Conservation (phyloP, 495 filamentous ascomycete species). For the Baudoinia panamericana region DNA sequence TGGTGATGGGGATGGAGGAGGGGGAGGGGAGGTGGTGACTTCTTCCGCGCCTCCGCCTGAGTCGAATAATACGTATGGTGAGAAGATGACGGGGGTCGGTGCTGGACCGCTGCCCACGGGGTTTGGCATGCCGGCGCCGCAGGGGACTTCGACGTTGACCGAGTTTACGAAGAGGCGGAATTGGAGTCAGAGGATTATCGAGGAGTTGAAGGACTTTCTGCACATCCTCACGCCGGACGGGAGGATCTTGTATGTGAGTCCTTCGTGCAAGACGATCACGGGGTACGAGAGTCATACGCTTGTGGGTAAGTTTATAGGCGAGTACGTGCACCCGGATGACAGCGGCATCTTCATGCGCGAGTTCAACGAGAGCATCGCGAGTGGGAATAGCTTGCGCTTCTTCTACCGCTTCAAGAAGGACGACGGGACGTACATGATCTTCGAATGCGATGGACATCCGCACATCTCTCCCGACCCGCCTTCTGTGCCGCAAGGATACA, state of each 20-base stretch:
- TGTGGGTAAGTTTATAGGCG: conserved; percentile 56
- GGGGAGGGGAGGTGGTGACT: conserved; percentile 10
- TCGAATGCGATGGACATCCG: conserved; percentile 84
- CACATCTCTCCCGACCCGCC: conserved; percentile 61
- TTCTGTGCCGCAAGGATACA: conserved; percentile 30
- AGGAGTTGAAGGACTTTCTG: conserved; percentile 80
- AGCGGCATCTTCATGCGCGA: conserved; percentile 71
- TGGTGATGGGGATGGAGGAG: not conserved
- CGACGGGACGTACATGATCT: conserved; percentile 60
- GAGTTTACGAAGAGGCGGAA: conserved; percentile 75
- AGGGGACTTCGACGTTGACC: conserved; percentile 53
- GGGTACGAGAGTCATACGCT: conserved; percentile 61
- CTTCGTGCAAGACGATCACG: conserved; percentile 63
- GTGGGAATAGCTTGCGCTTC: conserved; percentile 62
- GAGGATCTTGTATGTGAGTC: conserved; percentile 70
- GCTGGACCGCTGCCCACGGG: conserved; percentile 45
- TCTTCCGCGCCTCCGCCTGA: conserved; percentile 16
- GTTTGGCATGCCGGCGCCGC: conserved; percentile 36
- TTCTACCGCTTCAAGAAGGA: conserved; percentile 79
- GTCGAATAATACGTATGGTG: conserved; percentile 11
- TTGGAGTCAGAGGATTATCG: conserved; percentile 79
- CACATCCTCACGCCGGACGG: conserved; percentile 79
- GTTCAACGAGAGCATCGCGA: conserved; percentile 83
- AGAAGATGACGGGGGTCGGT: conserved; percentile 34
- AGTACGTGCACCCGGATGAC: conserved; percentile 84